Evolutionary conservation across 2,329 filamentous ascomycete species (phyloP).

Genomic region (Xylaria sp.): DNA sequence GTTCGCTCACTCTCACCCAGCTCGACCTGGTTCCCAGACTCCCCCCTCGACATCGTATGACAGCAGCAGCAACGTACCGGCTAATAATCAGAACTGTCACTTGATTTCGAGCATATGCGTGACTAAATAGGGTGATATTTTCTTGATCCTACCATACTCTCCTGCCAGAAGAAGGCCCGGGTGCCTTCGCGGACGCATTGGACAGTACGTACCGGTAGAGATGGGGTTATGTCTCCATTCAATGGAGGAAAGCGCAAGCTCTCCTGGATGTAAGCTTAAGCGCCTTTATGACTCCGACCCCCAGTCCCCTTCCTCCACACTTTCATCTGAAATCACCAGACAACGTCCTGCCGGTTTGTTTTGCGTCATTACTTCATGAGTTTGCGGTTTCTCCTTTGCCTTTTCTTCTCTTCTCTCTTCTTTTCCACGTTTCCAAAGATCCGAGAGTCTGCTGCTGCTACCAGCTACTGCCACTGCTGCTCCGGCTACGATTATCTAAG

Average conservation of each 20-base stretch:
- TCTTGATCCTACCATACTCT: too few relatives aligned
- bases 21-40: not conserved
- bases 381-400: not conserved
- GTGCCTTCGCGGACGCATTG: too few relatives aligned
- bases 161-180: not conserved
- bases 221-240: conserved; percentile 19
- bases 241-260: conserved; percentile 18
- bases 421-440: not conserved
- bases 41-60: conserved; percentile 1
- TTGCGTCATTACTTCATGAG: not conserved
- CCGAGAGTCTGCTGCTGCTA: not conserved
- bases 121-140: not conserved
- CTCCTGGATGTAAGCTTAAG: conserved; percentile 13
- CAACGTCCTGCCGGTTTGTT: not conserved
- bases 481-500: not conserved
- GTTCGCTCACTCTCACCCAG: not conserved
- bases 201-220: too few relatives aligned
- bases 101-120: too few relatives aligned
- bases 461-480: not conserved
- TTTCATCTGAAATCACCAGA: not conserved
- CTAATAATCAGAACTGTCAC: not conserved
- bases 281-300: not conserved
- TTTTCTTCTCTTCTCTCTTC: not conserved
- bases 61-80: not conserved
- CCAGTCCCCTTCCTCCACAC: not conserved